These are phyloP conservation scores for Botrytis paeoniae DNA, from an alignment of 2,329 filamentous ascomycete species.

Conservation along the genomic window DNA sequence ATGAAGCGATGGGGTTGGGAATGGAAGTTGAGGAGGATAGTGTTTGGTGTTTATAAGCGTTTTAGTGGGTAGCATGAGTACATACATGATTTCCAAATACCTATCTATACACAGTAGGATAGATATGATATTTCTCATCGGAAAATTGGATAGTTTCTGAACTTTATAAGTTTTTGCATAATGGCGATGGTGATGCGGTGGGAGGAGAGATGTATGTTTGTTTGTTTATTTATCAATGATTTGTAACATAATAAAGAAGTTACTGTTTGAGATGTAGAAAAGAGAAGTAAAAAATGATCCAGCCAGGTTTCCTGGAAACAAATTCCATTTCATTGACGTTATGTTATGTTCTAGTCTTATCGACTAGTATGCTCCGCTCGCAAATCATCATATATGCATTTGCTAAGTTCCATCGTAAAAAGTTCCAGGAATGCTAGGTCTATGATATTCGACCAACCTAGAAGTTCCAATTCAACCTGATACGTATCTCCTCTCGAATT, in stretches of 20 bases:
- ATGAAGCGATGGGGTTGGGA: neutral
- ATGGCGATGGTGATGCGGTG: neutral
- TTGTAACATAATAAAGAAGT: neutral
- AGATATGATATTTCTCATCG: neutral
- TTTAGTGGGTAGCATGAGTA: neutral
- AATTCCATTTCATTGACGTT: neutral
- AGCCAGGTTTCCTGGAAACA: neutral
- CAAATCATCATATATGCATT: neutral
- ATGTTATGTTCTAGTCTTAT: neutral
- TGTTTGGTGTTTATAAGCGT: neutral
- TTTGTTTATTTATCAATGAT: neutral
- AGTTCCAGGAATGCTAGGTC: neutral
- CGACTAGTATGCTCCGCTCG: neutral
- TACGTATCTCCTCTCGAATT: neutral
- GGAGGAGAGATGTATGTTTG: neutral
- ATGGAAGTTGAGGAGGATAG: neutral
- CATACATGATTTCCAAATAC: neutral
- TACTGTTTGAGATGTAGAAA: neutral
- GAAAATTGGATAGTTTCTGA: neutral
- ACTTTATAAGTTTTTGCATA: neutral
- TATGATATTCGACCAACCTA: neutral
- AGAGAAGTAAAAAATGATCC: no score
- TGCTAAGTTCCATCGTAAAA: no score
- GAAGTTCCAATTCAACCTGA: neutral
- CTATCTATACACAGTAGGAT: neutral